phyloP scores from a whole-genome alignment of 257 asterid genomes.

The Paulownia fortunei region DNA sequence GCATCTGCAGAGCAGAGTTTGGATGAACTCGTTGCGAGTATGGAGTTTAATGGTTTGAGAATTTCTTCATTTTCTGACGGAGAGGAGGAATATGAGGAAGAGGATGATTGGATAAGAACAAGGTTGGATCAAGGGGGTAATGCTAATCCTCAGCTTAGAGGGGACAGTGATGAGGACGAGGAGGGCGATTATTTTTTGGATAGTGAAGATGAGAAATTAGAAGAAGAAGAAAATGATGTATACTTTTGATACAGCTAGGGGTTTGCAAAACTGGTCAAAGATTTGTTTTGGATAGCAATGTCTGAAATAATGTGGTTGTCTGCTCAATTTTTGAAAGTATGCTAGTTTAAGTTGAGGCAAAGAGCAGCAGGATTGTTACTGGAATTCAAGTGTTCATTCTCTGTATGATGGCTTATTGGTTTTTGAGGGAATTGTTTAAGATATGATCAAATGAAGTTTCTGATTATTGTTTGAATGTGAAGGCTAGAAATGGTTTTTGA shows the following conservation, averaged over 20 bases:
- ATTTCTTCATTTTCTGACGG: conserved; percentile 79
- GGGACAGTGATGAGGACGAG: conserved; percentile 45
- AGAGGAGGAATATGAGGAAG: conserved; percentile 59
- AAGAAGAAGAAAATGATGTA: conserved; percentile 36
- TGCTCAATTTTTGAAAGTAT: conserved; percentile 14
- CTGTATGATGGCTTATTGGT: background rate
- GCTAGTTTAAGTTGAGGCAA: conserved; percentile 16
- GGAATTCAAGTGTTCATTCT: background rate
- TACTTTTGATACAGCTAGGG: conserved; percentile 26
- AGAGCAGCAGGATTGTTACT: background rate
- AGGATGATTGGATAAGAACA: conserved; percentile 37
- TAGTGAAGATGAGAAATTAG: conserved; percentile 54
- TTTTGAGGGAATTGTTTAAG: background rate
- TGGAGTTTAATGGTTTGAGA: conserved; percentile 44
- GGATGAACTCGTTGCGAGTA: conserved; percentile 51
- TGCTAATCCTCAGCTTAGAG: conserved; percentile 15
- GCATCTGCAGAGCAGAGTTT: conserved; percentile 43
- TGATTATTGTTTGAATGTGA: background rate
- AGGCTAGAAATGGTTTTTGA: conserved; percentile 2
- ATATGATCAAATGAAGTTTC: background rate
- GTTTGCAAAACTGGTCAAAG: background rate
- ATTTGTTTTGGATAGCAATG: background rate
- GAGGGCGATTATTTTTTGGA: conserved; percentile 53
- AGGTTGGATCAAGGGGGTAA: conserved; percentile 19
- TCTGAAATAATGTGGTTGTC: background rate